phyloP scores from a whole-genome alignment of 2,329 filamentous ascomycete species.

The Raffaelea albimanens region DNA sequence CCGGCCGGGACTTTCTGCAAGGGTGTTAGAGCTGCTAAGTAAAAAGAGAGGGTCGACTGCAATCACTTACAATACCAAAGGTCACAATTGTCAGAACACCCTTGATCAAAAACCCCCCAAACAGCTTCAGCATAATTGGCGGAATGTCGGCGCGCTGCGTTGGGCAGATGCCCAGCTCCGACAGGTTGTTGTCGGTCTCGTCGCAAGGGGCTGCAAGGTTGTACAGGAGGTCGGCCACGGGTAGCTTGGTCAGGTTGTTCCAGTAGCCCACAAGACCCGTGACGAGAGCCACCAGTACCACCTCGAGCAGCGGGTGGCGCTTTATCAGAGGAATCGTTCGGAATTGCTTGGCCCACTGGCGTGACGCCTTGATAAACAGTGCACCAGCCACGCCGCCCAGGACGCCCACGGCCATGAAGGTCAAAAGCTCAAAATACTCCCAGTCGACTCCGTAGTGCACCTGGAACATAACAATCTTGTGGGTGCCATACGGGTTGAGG shows the following conservation, averaged over 20 bases:
- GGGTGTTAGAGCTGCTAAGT: too few species aligned
- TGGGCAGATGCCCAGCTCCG: conserved; percentile 69
- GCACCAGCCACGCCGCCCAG: conserved; percentile 79
- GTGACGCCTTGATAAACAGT: conserved; percentile 92
- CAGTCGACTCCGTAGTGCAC: conserved; percentile 86
- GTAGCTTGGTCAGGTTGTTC: conserved; percentile 82
- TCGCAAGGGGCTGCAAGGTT: conserved; percentile 87
- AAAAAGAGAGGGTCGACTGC: background rate
- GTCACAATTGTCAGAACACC: conserved; percentile 80
- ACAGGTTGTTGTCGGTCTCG: conserved; percentile 51
- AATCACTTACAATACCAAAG: conserved; percentile 64
- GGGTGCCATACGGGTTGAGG: conserved; percentile 88
- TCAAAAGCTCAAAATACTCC: conserved; percentile 82
- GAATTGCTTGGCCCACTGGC: conserved; percentile 82
- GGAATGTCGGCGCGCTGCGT: conserved; percentile 65
- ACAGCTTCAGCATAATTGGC: conserved; percentile 59
- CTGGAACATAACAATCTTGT: conserved; percentile 94
- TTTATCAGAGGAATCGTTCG: conserved; percentile 75
- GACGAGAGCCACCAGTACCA: conserved; percentile 74
- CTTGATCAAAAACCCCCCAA: conserved; percentile 80
- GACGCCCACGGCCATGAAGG: conserved; percentile 78
- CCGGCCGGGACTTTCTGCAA: conserved; percentile 78
- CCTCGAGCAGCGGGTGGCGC: conserved; percentile 73
- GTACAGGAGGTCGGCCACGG: conserved; percentile 82
- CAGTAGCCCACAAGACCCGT: conserved; percentile 86